Evolutionary conservation across 208 protist genomes (phyloP), one percentile per base, ranked within the genome.

Genomic region (Trypanosoma rangeli): DNA sequence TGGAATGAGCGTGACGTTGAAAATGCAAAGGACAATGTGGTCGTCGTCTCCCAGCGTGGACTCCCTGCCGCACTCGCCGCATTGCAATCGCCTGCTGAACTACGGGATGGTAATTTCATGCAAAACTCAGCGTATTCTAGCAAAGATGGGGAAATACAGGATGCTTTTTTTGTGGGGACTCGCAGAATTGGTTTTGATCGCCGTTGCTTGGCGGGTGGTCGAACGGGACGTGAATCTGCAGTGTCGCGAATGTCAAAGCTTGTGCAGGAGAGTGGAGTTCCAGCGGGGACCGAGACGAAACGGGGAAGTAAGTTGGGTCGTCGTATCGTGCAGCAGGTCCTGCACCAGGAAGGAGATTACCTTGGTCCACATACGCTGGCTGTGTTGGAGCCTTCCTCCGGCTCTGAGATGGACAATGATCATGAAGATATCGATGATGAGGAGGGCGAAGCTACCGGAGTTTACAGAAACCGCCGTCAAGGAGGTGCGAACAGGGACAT

Each of bases 1-100:
- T 87, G 81, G 79, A 86, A 89, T 72, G 85, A 93, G 58, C 63
- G 70, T 24, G 73, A 76, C 48, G 55, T 76, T 52, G 72, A 63
- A 20, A 72, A 44, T 44, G 29, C 44, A 54, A 56, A 31, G 58
- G 74, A 68, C 4, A 65, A 68, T 39, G 35, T 37, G 7, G 49
- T 80, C 26, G n/a, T 26, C 0, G 73, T 87, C 5, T 64, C 70
- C 24, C 58, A 84, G 44, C 74, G 82, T 61, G 82, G 82, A 26
- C 79, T 87, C 56, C 79, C 82, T 50, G 39, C 55, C 29, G 76
- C 75, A 24, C 31, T 74, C 16, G 57, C 57, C 16, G n/a, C 37
- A 24, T 28, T 67, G 33, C 64, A 54, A 15, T 28, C 72, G 56
- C 54, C 72, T 67, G 33, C 29, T 49, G 71, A 74, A 39, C 12